These are phyloP conservation scores for Medakamo hakoo DNA, from an alignment of 139 green algal species.

Conservation along the genomic window DNA sequence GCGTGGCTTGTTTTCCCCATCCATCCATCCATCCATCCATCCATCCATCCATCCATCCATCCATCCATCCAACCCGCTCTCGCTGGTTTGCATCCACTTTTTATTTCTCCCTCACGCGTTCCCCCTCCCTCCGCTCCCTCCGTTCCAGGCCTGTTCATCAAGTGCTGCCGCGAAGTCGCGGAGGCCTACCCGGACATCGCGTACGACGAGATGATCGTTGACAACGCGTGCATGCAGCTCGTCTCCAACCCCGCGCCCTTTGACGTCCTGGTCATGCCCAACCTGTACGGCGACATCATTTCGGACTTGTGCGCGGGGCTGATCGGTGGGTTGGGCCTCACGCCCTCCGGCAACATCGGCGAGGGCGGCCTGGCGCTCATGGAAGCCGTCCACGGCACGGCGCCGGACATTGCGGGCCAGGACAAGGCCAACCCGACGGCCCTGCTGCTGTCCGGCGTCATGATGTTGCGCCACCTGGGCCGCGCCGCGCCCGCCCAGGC, in stretches of 20 bases:
- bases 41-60: no score
- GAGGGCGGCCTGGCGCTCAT: constrained; percentile 66
- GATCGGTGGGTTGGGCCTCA: constrained; percentile 90
- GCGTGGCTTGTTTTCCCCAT: not conserved
- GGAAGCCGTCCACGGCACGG: constrained; percentile 91
- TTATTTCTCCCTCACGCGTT: no score
- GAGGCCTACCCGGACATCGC: constrained; percentile 75
- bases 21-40: not conserved
- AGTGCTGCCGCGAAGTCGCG: constrained; percentile 66
- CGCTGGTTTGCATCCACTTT: no score
- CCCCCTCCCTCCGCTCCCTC: not conserved
- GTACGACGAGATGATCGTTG: constrained; percentile 92
- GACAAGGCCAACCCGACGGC: constrained; percentile 90
- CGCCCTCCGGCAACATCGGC: constrained; percentile 68
- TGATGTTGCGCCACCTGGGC: constrained; percentile 88
- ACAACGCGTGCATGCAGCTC: constrained; percentile 94
- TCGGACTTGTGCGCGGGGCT: constrained; percentile 85
- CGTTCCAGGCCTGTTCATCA: constrained; percentile 64
- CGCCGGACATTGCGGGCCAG: constrained; percentile 77
- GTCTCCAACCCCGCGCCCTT: constrained; percentile 67
- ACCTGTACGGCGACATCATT: constrained; percentile 96
- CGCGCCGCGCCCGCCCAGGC: constrained; percentile 26
- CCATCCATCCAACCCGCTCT: no score
- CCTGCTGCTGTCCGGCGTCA: constrained; percentile 69
- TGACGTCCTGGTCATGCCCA: constrained; percentile 93